A percentile compares a stretch with the other conserved stretches of the same genome.
phyloP scores from a whole-genome alignment of 768 basidiomycete genomes.

The Sutorius australiensis region DNA sequence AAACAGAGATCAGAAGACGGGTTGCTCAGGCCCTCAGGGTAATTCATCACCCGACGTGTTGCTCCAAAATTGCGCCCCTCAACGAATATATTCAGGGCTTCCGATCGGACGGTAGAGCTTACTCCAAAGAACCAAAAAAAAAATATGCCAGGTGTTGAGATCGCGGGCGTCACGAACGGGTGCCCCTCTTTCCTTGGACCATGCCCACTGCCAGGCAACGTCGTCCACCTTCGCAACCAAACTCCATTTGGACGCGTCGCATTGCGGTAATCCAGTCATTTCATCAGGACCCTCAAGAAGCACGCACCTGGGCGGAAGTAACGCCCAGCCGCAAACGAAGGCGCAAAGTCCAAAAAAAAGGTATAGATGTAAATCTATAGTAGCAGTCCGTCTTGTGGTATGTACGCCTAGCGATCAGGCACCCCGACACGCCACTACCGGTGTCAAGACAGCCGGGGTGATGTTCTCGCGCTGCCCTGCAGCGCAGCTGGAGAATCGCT shows the following conservation, averaged over 20 bases:
- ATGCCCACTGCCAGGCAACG: no score
- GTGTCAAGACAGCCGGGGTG: constrained; percentile 19
- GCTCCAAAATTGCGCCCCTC: no score
- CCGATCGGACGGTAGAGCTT: neutral
- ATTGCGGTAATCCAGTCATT: no score
- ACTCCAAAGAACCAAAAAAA: neutral
- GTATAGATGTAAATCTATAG: constrained; percentile 26
- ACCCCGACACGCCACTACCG: neutral
- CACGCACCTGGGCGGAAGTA: neutral
- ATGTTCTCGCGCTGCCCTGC: constrained; percentile 26
- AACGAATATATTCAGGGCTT: neutral
- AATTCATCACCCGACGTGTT: no score
- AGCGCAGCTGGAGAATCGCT: constrained; percentile 46
- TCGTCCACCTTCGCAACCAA: neutral
- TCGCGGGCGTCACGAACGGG: neutral
- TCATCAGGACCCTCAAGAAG: neutral
- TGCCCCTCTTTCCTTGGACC: no score
- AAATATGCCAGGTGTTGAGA: neutral
- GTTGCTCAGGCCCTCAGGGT: no score
- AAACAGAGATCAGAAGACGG: no score
- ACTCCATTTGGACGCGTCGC: neutral
- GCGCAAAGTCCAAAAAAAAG: constrained; percentile 13
- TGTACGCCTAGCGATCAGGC: constrained; percentile 2
- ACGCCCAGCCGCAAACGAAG: constrained; percentile 16
- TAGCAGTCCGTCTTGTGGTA: constrained; percentile 28